phyloP scores from a whole-genome alignment of 805 yeast genomes.

The Ogataea paraovalis region DNA sequence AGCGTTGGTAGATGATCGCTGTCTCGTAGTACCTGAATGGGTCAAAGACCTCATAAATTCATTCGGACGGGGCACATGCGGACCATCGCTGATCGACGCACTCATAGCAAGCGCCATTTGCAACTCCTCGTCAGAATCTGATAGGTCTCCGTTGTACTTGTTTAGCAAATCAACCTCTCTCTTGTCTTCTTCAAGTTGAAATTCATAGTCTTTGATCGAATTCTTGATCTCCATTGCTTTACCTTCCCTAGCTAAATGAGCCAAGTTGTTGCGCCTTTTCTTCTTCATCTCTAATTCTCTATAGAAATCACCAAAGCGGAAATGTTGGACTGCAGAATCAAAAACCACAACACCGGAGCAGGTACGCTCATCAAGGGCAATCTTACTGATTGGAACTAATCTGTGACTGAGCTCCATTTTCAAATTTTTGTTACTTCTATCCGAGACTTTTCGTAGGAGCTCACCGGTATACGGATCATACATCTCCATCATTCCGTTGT shows the following conservation, averaged over 20 bases:
- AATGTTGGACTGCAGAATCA: constrained; percentile 43
- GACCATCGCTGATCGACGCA: constrained; percentile 21
- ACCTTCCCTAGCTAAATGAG: constrained; percentile 18
- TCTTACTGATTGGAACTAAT: constrained; percentile 17
- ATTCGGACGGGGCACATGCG: background rate
- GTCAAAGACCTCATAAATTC: background rate
- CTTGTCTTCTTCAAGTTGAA: constrained; percentile 24
- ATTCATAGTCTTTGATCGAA: constrained; percentile 31
- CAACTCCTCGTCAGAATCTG: constrained; percentile 38
- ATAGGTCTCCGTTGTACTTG: constrained; percentile 43
- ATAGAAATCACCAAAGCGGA: constrained; percentile 41
- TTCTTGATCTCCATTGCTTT: constrained; percentile 30
- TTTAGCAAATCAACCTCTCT: constrained; percentile 28
- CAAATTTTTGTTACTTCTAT: constrained; percentile 17
- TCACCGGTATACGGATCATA: constrained; percentile 43
- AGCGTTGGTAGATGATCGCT: constrained; percentile 1
- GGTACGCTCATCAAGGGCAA: constrained; percentile 18
- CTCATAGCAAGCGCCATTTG: constrained; percentile 42
- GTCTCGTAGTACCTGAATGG: background rate
- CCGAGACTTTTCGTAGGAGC: constrained; percentile 30
- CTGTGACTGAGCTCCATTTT: constrained; percentile 13
- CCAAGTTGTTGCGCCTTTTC: constrained; percentile 14
- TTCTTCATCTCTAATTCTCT: constrained; percentile 12
- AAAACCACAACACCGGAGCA: constrained; percentile 37
- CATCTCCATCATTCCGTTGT: constrained; percentile 39